These are phyloP conservation scores for Boletus sensibilis DNA, from an alignment of 768 basidiomycete species.

Conservation along the genomic window DNA sequence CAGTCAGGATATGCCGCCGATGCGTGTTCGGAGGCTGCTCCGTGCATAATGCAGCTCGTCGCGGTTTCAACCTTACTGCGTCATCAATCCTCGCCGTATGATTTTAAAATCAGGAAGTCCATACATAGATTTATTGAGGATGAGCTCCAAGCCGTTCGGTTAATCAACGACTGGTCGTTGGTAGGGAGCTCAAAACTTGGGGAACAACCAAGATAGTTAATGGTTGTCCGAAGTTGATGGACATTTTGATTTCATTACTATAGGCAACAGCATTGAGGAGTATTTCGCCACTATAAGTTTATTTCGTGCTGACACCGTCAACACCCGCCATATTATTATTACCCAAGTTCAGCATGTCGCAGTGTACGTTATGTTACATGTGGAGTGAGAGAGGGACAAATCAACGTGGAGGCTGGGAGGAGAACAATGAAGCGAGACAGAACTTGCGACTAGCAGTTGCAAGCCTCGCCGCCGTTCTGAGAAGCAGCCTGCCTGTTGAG, in stretches of 20 bases:
- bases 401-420: constrained; percentile 10
- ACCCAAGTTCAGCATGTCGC: constrained; percentile 30
- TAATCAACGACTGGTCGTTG: constrained; percentile 57
- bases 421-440: not conserved
- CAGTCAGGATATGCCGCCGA: constrained; percentile 16
- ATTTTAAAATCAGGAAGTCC: constrained; percentile 45
- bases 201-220: not conserved
- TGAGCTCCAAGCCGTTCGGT: constrained; percentile 41
- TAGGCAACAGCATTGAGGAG: not conserved
- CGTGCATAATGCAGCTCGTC: constrained; percentile 52
- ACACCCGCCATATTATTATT: constrained; percentile 17
- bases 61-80: constrained; percentile 54
- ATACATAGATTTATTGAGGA: constrained; percentile 47
- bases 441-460: constrained; percentile 62
- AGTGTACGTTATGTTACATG: constrained; percentile 33
- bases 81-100: constrained; percentile 53
- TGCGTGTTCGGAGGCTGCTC: constrained; percentile 52
- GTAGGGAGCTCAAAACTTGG: constrained; percentile 38
- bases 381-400: constrained; percentile 16
- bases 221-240: not conserved
- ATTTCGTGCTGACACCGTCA: constrained; percentile 10
- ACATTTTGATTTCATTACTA: not conserved
- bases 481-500: constrained; percentile 64
- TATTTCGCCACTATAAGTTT: not conserved
- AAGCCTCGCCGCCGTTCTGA: constrained; percentile 56